These are phyloP conservation scores for Corinectria fuckeliana DNA, from an alignment of 2,329 filamentous ascomycete genomes.

Conservation along the genomic window DNA sequence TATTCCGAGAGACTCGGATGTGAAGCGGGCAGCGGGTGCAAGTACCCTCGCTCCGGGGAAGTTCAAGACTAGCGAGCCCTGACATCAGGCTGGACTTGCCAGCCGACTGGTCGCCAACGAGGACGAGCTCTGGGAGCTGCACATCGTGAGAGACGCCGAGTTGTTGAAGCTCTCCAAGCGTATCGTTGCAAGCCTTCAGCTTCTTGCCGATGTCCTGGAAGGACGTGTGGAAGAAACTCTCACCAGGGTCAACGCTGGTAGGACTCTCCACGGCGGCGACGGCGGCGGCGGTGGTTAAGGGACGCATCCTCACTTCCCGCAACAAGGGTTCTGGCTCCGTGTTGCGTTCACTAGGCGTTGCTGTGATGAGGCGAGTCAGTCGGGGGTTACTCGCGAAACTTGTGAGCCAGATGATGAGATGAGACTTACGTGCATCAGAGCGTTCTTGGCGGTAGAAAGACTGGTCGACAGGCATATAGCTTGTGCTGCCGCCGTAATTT, in stretches of 20 bases:
- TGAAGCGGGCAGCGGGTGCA: slow-evolving; percentile 85
- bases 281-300: slow-evolving; percentile 22
- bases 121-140: slow-evolving; percentile 77
- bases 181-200: slow-evolving; percentile 69
- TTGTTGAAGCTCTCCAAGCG: slow-evolving; percentile 71
- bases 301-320: slow-evolving; percentile 45
- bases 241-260: slow-evolving; percentile 35
- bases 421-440: slow-evolving; percentile 49
- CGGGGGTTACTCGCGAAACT: not conserved
- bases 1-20: slow-evolving; percentile 69
- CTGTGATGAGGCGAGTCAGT: slow-evolving; percentile 34
- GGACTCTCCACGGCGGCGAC: slow-evolving; percentile 26
- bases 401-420: not conserved
- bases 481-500: slow-evolving; percentile 27
- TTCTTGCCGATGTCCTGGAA: slow-evolving; percentile 65
- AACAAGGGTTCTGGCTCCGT: slow-evolving; percentile 47
- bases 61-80: slow-evolving; percentile 71
- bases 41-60: slow-evolving; percentile 73
- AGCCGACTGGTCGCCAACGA: slow-evolving; percentile 84
- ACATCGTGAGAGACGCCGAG: slow-evolving; percentile 76
- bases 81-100: slow-evolving; percentile 78
- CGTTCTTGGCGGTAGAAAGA: slow-evolving; percentile 39
- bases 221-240: slow-evolving; percentile 51
- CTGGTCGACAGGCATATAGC: slow-evolving; percentile 23
- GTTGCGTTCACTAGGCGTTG: slow-evolving; percentile 46